Evolutionary conservation across 23 red algal species (phyloP), one percentile per base, ranked within the genome.

Genomic region (Gracilaria domingensis): DNA sequence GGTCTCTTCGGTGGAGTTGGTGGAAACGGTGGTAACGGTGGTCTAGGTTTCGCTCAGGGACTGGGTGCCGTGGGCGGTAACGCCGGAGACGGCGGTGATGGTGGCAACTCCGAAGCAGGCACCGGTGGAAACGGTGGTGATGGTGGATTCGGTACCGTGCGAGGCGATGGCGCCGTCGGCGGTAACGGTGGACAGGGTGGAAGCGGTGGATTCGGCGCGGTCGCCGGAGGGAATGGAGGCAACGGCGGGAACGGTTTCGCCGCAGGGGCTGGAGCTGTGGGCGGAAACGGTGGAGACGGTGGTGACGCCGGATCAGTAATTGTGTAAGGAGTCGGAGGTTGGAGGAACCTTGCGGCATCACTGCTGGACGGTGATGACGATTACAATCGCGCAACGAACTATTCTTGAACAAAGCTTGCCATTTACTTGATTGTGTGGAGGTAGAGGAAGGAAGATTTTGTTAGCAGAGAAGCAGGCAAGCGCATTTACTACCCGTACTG

Each of bases 1-100:
- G 72, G 72, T 50, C 4, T 77, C 40, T 51, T 77, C 34, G 72
- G 39, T 35, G 72, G 72, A 1, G 45, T 28, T 37, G 72, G 72
- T 77, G 72, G 72, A n/a, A 77, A 30, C 72, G 72, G 72, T 77
- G 72, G 72, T 30, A 77, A 50, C 23, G 72, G 72, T 25, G 72
- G 72, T 6, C 21, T 44, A 20, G 72, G 72, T 77, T 77, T 77
- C 72, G 72, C 72, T 25, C n/a, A 77, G 25, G 72, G 72, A 33
- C 26, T 25, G 49, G 72, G 40, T 35, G 72, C 39, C 5, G 45
- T 51, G 21, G 72, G 72, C 45, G 72, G 72, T 30, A 77, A 77
- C 72, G 72, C 72, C 42, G 72, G 72, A 51, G 36, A 77, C 42
- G 72, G 72, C 50, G 72, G 72, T 2, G 72, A 77, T 51, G 72